These are phyloP conservation scores for Starmerella stellata DNA, from an alignment of 805 yeast genomes.

Conservation along the genomic window DNA sequence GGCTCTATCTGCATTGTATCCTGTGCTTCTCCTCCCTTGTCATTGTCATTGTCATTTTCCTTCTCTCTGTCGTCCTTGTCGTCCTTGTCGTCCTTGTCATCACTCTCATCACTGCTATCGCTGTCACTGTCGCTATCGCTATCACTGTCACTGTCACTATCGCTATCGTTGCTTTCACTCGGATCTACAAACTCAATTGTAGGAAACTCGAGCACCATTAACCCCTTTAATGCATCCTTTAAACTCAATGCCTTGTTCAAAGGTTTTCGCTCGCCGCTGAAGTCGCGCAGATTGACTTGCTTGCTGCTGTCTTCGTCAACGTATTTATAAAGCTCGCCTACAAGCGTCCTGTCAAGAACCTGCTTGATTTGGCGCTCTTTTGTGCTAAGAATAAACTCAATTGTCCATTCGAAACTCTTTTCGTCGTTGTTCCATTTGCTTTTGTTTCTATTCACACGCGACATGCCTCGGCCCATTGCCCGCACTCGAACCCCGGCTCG, in stretches of 20 bases:
- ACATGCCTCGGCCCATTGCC: constrained; percentile 56
- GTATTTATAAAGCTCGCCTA: constrained; percentile 2
- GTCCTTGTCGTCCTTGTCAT: constrained; percentile 3
- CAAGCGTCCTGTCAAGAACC: constrained; percentile 13
- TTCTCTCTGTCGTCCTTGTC: not conserved
- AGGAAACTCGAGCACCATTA: constrained; percentile 61
- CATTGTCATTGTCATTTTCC: not conserved
- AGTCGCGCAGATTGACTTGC: constrained; percentile 13
- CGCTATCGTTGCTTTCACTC: constrained; percentile 12
- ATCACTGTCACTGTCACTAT: constrained; percentile 8
- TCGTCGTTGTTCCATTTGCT: constrained; percentile 50
- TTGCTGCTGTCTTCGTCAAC: not conserved
- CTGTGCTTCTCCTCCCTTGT: no score
- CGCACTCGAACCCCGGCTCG: constrained; percentile 51
- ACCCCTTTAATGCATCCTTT: constrained; percentile 34
- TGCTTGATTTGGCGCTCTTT: constrained; percentile 4
- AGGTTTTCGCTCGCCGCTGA: constrained; percentile 6
- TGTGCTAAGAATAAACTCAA: constrained; percentile 33
- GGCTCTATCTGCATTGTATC: no score
- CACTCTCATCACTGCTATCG: constrained; percentile 15
- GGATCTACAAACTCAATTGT: constrained; percentile 27
- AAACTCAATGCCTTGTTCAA: constrained; percentile 22
- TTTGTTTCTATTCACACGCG: constrained; percentile 42
- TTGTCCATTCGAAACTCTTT: constrained; percentile 55
- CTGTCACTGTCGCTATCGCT: constrained; percentile 9